Evolutionary conservation across 1,284 basidiomycete species (phyloP), one percentile per base, ranked within the genome.

Genomic region (Cystobasidiaceae sp.): DNA sequence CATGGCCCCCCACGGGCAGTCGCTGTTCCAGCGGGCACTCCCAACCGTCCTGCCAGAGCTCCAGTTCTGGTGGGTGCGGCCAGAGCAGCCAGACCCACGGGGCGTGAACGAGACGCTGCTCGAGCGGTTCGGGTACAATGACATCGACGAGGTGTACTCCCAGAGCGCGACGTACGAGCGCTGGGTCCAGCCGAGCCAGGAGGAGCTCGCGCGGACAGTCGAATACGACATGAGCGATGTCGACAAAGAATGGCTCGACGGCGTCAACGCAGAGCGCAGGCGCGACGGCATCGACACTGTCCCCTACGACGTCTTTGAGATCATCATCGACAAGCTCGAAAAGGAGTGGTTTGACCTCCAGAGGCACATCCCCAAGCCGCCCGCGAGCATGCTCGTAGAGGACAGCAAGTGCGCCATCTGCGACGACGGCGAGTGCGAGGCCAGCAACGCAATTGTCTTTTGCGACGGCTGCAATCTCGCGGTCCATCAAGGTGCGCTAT

Each of bases 151-250:
- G 37, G 46, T 50, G 27, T 66, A 48, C 46, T 34, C 25, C 25
- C 48, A 17, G 19, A 44, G 15, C 2, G 15, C 37, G 15, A 58
- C 55, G 33, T 69, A 67, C 55, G 57, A 60, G 49, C 69, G 68
- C 17, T 67, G 64, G 68, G 65, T 67, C 15, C 69, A 97, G 74
- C 94, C 94, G 0, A 81, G 94, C 70, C 94, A 99, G 76, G 85
- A 84, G 58, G 96, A 98, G 69, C 84, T 97, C 30, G 88, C 88
- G 9, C 84, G 85, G 49, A 92, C 94, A 74, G 94, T 97, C 49
- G 96, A 98, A 77, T 99, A 99, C 80, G 96, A 98, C 76, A 98
- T 98, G 93, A 96, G 98, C 74, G 96, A 97, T 75, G 94, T 97
- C 93, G 94, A 97, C 78, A 86, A 93, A 76, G 89, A 92, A 76